Conservation (phyloP, 2,329 filamentous ascomycete species). For the Arthrobotrys musiformis region DNA sequence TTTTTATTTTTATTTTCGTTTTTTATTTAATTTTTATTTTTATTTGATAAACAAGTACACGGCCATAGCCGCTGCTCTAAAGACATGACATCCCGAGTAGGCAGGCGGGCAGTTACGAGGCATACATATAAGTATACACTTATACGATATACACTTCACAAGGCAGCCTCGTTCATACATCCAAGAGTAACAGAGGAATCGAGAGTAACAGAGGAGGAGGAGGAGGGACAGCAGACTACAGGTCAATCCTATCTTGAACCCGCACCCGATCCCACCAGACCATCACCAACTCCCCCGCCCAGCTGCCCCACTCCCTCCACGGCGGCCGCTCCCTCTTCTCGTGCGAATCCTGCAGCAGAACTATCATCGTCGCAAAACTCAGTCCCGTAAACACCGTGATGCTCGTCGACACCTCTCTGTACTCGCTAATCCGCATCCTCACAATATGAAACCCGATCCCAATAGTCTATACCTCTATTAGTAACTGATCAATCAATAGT, state of each 20-base stretch:
- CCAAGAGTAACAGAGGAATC: no score
- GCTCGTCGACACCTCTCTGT: slow-evolving; percentile 53
- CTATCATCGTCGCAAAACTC: slow-evolving; percentile 45
- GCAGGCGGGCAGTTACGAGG: no score
- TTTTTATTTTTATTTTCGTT: no score
- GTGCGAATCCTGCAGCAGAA: slow-evolving; percentile 51
- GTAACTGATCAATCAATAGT: not conserved
- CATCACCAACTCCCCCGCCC: slow-evolving; percentile 34
- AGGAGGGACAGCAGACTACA: no score
- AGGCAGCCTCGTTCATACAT: no score
- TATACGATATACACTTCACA: no score
- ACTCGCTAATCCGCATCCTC: slow-evolving; percentile 55
- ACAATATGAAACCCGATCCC: slow-evolving; percentile 56
- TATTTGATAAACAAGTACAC: no score
- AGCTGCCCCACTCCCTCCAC: slow-evolving; percentile 41
- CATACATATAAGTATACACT: no score
- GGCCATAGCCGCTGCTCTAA: no score
- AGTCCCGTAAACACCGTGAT: slow-evolving; percentile 50
- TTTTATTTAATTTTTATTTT: no score
- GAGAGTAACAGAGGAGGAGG: no score
- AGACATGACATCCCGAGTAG: no score
- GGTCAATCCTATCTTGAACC: slow-evolving; percentile 21
- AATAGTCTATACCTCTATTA: slow-evolving; percentile 11
- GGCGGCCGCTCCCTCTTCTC: slow-evolving; percentile 40
- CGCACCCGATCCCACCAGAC: slow-evolving; percentile 49